Evolutionary conservation across 2,329 filamentous ascomycete genomes (phyloP).

Genomic region (Colletotrichum lindemuthianum): DNA sequence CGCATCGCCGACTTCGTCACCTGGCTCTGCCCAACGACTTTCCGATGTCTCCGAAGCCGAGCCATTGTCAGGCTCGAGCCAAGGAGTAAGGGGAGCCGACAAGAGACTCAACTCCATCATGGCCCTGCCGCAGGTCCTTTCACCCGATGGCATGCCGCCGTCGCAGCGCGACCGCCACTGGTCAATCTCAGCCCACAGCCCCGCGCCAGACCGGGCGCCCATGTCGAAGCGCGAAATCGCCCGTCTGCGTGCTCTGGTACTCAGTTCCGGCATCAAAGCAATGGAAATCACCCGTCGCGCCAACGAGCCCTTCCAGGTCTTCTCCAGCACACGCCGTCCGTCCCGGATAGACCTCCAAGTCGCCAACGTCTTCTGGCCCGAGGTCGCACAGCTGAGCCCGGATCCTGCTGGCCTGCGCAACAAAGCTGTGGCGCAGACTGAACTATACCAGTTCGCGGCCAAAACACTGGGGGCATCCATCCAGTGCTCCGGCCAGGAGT

Average conservation of each 20-base stretch:
- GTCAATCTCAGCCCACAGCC: conserved; percentile 59
- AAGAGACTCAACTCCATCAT: conserved; percentile 48
- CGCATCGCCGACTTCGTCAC: conserved; percentile 51
- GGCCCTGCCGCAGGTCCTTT: conserved; percentile 40
- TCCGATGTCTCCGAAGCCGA: conserved; percentile 53
- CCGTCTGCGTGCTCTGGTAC: conserved; percentile 78
- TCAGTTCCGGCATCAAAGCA: conserved; percentile 90
- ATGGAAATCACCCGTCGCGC: conserved; percentile 79
- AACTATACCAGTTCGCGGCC: conserved; percentile 62
- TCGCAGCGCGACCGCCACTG: conserved; percentile 53
- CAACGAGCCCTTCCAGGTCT: conserved; percentile 51
- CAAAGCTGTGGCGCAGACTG: conserved; percentile 51
- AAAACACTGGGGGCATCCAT: conserved; percentile 61
- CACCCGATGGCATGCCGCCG: conserved; percentile 35
- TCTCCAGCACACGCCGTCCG: conserved; percentile 9
- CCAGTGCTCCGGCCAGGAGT: conserved; percentile 59
- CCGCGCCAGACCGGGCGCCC: conserved; percentile 48
- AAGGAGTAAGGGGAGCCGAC: conserved; percentile 46
- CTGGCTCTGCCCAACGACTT: conserved; percentile 42
- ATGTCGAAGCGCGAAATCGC: conserved; percentile 80
- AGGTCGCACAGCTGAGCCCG: conserved; percentile 54
- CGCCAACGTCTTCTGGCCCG: conserved; percentile 50
- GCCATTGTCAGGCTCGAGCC: conserved; percentile 43
- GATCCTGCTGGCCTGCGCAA: conserved; percentile 46
- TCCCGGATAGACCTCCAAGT: conserved; percentile 42